phyloP scores from a whole-genome alignment of 2,329 filamentous ascomycete genomes.

The Colletotrichum incanum region DNA sequence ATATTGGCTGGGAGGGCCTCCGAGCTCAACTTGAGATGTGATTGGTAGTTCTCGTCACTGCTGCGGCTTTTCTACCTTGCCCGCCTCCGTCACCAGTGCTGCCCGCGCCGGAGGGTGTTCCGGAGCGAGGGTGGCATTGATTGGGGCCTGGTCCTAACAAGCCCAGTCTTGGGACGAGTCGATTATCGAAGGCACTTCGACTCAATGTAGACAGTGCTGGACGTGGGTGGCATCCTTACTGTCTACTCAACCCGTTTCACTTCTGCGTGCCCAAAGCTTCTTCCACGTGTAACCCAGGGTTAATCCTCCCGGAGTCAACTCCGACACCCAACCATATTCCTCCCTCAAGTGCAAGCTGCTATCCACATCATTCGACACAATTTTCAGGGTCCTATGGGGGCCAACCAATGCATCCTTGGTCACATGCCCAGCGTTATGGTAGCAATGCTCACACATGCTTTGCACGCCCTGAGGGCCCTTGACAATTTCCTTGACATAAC shows the following conservation, averaged over 20 bases:
- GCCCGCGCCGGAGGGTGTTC: background rate
- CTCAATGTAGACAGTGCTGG: conserved; percentile 20
- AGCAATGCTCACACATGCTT: too few species aligned
- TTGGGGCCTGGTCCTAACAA: background rate
- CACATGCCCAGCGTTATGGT: too few species aligned
- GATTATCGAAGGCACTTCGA: background rate
- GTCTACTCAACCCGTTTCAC: conserved; percentile 6
- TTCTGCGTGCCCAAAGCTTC: background rate
- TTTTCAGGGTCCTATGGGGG: background rate
- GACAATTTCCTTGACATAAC: background rate
- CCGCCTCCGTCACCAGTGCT: background rate
- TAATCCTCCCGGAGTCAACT: conserved; percentile 4
- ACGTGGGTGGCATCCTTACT: background rate
- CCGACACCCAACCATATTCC: background rate
- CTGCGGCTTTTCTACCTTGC: background rate
- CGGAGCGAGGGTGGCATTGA: background rate
- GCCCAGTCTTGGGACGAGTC: background rate
- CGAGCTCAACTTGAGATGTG: background rate
- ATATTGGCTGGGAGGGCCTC: background rate
- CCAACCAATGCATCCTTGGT: too few species aligned
- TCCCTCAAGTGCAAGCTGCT: background rate
- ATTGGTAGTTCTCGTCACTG: background rate
- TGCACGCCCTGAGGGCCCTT: too few species aligned
- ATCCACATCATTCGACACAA: background rate
- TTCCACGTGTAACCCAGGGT: background rate